Conservation (phyloP, 1,139 yeast species). For the Geotrichum restrictum region DNA sequence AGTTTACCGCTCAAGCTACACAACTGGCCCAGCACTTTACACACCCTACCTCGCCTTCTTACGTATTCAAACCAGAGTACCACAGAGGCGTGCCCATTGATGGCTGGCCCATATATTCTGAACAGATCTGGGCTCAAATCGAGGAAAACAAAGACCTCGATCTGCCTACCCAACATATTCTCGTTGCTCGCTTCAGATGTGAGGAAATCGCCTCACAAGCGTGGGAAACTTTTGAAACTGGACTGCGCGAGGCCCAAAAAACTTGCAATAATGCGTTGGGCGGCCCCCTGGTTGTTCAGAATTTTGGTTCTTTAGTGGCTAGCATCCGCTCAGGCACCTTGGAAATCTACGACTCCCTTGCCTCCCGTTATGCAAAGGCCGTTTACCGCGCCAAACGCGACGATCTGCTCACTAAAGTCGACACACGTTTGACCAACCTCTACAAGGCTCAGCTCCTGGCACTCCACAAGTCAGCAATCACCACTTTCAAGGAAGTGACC, state of each 20-base stretch:
- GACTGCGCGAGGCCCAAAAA: slow-evolving; percentile 33
- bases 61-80: slow-evolving; percentile 62
- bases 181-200: slow-evolving; percentile 92
- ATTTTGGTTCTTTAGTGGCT: slow-evolving; percentile 34
- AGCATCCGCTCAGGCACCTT: slow-evolving; percentile 41
- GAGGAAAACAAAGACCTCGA: slow-evolving; percentile 90
- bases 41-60: slow-evolving; percentile 29
- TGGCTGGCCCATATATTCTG: slow-evolving; percentile 93
- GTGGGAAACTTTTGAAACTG: slow-evolving; percentile 46
- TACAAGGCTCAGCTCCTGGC: slow-evolving; percentile 44
- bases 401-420: slow-evolving; percentile 41
- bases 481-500: slow-evolving; percentile 28
- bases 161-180: slow-evolving; percentile 90
- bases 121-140: slow-evolving; percentile 90
- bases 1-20: slow-evolving; percentile 62
- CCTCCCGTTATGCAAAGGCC: slow-evolving; percentile 63
- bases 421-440: slow-evolving; percentile 37
- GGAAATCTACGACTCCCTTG: slow-evolving; percentile 57
- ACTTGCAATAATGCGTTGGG: slow-evolving; percentile 25
- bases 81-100: slow-evolving; percentile 88
- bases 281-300: slow-evolving; percentile 25
- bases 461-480: slow-evolving; percentile 36
- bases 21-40: slow-evolving; percentile 58
- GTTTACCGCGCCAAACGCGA: slow-evolving; percentile 63
- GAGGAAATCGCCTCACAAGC: slow-evolving; percentile 70